Evolutionary conservation across 306 rosid genomes (phyloP).

Genomic region (Ormosia emarginata): DNA sequence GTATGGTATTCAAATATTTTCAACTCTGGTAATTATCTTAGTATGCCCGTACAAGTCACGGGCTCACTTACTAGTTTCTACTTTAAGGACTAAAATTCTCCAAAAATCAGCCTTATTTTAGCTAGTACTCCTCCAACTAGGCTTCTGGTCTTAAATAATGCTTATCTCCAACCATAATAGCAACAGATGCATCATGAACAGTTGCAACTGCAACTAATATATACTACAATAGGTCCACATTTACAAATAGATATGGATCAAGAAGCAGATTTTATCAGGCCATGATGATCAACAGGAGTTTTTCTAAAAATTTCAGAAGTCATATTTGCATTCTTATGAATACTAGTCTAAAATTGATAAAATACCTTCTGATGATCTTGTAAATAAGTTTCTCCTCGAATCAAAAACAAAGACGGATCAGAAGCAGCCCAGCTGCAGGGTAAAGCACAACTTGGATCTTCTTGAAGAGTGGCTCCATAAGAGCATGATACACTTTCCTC

Average conservation of each 20-base stretch:
- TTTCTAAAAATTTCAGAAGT: neutral
- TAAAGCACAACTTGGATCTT: conserved; percentile 52
- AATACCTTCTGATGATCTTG: conserved; percentile 65
- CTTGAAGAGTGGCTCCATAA: conserved; percentile 71
- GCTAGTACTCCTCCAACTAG: too few species aligned
- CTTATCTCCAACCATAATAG: too few species aligned
- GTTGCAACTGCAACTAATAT: neutral
- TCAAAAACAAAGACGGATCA: conserved; percentile 79
- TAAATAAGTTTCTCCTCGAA: conserved; percentile 72
- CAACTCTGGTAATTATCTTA: too few species aligned
- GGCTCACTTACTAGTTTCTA: too few species aligned
- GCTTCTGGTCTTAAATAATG: too few species aligned
- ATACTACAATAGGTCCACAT: neutral
- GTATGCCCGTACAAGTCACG: too few species aligned
- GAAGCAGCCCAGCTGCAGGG: conserved; percentile 70
- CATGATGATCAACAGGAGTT: neutral
- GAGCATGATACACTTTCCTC: conserved; percentile 43
- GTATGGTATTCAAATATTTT: too few species aligned
- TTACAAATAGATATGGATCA: neutral
- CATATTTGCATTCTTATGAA: neutral
- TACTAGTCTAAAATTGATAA: neutral
- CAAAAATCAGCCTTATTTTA: too few species aligned
- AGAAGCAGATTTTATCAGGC: neutral
- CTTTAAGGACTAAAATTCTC: too few species aligned
- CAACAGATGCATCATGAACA: too few species aligned